Evolutionary conservation across 805 yeast genomes (phyloP).

Genomic region (Kodamaea fukazawae): DNA sequence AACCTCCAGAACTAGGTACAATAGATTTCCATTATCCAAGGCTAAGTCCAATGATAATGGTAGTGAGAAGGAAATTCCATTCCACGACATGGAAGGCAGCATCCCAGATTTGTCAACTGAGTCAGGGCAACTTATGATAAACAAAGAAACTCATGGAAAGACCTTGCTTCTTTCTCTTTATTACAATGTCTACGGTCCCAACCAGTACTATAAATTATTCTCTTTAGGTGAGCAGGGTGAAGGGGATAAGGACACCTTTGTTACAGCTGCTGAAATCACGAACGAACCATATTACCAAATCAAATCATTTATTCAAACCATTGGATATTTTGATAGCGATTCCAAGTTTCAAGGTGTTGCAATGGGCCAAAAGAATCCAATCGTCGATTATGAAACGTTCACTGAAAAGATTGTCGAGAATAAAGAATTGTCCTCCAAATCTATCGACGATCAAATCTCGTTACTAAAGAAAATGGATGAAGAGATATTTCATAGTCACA

Average conservation of each 20-base stretch:
- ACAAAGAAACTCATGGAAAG: slow-evolving; percentile 55
- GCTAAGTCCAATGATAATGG: slow-evolving; percentile 7
- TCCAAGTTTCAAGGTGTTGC: slow-evolving; percentile 34
- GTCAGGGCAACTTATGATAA: slow-evolving; percentile 63
- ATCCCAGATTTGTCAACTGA: slow-evolving; percentile 70
- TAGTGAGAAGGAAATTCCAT: slow-evolving; percentile 33
- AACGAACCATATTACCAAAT: slow-evolving; percentile 26
- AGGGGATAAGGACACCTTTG: slow-evolving; percentile 23
- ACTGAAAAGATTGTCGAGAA: slow-evolving; percentile 9
- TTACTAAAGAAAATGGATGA: slow-evolving; percentile 17
- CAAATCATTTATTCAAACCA: slow-evolving; percentile 35
- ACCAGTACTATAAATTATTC: slow-evolving; percentile 55
- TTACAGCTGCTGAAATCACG: slow-evolving; percentile 18
- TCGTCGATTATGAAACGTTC: slow-evolving; percentile 10
- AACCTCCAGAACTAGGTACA: slow-evolving; percentile 22
- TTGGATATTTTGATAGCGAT: slow-evolving; percentile 25
- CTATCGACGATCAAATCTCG: slow-evolving; percentile 26
- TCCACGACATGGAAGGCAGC: slow-evolving; percentile 65
- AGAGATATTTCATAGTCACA: slow-evolving; percentile 18
- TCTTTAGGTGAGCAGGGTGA: slow-evolving; percentile 48
- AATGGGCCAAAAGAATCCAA: slow-evolving; percentile 16
- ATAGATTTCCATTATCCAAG: slow-evolving; percentile 22
- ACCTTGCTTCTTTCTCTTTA: slow-evolving; percentile 59
- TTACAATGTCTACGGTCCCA: slow-evolving; percentile 64
- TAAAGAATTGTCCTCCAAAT: slow-evolving; percentile 7